Evolutionary conservation across 352 stramenopile genomes (phyloP), one percentile per base, ranked within the genome.

Genomic region (Thalassiosira hispida): DNA sequence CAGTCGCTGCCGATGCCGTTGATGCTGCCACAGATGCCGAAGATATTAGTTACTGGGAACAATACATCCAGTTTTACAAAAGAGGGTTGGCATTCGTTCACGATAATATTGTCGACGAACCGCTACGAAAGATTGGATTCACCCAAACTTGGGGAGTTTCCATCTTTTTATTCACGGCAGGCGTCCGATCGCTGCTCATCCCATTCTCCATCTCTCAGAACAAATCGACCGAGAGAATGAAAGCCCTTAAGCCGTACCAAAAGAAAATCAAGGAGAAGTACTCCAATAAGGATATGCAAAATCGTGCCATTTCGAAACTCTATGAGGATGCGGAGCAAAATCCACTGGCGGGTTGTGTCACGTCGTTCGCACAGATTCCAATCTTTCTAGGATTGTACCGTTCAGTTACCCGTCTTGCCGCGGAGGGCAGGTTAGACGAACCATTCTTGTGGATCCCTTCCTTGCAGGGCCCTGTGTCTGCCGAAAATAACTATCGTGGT

Each of bases 321-420:
- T 93, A 87, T 61, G 84, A 93, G 70, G 88, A 93, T 82, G 81
- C 86, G 18, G 65, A 92, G 59, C 81, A 90, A 56, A 93, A 93
- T 73, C 93, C 93, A 29, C 83, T 96, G 46, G 87, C 92, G 9
- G 93, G 93, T 38, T 96, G 93, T 78, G 85, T 96, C 9, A 83
- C 94, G 11, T 86, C 81, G 16, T 83, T 96, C 47, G 78, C 88
- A 12, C 93, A 96, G 79, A 88, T 96, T 44, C 93, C 93, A 12
- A 91, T 96, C 49, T 95, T 96, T 59, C 84, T 96, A 42, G 93
- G 90, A 56, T 76, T 96, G 14, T 96, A 96, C 75, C 85, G 93
- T 55, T 91, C 90, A 7, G 79, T 97, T 14, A 85, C 92, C 16
- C 81, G 92, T 57, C 75, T 96, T 46, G 92, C 93, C 0, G 69